Evolutionary conservation across 257 asterid species (phyloP).

Genomic region (Solanum chiquidenum): DNA sequence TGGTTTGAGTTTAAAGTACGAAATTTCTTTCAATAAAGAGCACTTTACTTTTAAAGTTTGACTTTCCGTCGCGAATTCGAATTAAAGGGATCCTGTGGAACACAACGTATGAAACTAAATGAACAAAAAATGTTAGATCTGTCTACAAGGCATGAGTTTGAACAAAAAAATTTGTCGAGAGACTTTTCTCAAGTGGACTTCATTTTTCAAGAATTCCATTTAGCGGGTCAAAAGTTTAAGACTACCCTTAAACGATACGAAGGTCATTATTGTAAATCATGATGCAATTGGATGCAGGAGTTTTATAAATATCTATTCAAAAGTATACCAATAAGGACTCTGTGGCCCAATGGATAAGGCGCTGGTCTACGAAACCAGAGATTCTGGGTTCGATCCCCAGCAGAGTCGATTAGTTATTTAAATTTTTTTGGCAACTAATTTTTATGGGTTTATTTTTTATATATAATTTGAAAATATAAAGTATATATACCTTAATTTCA

Average conservation of each 20-base stretch:
- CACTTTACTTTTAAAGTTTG: too few species aligned
- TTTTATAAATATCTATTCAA: too few species aligned
- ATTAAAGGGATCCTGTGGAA: too few species aligned
- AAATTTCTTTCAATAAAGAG: too few species aligned
- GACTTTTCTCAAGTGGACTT: too few species aligned
- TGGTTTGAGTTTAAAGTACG: too few species aligned
- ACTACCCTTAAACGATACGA: neutral
- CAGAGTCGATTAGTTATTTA: slow-evolving; percentile 32
- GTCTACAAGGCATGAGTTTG: too few species aligned
- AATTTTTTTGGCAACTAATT: neutral
- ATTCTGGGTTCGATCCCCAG: slow-evolving; percentile 99
- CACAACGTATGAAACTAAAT: too few species aligned
- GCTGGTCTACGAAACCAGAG: slow-evolving; percentile 99
- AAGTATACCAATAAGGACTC: neutral
- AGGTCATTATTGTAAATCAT: neutral
- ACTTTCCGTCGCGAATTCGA: too few species aligned
- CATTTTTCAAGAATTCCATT: too few species aligned
- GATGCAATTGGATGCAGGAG: neutral
- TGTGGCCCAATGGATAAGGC: slow-evolving; percentile 98
- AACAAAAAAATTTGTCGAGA: rapidly evolving
- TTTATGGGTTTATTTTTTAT: neutral
- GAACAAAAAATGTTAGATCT: too few species aligned
- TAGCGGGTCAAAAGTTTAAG: neutral
- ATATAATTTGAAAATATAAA: neutral
- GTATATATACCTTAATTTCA: neutral